Evolutionary conservation across 2,329 filamentous ascomycete species (phyloP), one percentile per base, ranked within the genome.

Genomic region (Ampelomyces quisqualis): DNA sequence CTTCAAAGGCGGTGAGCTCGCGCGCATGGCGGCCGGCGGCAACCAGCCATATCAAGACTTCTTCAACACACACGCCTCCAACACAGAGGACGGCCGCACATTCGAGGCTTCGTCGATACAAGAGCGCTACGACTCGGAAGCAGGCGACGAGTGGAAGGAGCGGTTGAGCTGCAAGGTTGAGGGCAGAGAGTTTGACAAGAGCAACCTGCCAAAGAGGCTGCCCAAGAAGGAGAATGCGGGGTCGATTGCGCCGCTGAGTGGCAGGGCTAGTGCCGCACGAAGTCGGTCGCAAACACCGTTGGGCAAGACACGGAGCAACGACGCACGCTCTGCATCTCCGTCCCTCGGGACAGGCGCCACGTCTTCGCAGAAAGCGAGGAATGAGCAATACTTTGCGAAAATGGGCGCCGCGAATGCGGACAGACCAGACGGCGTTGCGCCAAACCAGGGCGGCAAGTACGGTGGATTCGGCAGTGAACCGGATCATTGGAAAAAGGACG

Each of bases 101-200:
- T 95, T 91, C 78, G 90, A 95, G 56, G 86, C 90, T 56, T 88
- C 86, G 10, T 93, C 88, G 5, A 94, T 96, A 53, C 85, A 88
- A 45, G 90, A 96, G 69, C 77, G 91, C 40, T 97, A 97, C 66
- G 85, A 90, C 47, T 87, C 88, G 40, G 88, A 93, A 51, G 87
- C 86, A 0, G 91, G 90, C 40, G 91, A 96, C 70, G 91, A 96
- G 73, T 97, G 86, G 82, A 96, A 96, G 70, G 90, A 95, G 68
- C 79, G 90, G 47, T 70, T 97, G 51, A 84, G 82, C 22, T 88
- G 87, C 58, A 91, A 93, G 73, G 88, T 94, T 5, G 93, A 97
- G 69, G 88, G 86, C 9, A 79, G 79, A 43, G 88, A 95, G 55
- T 97, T 94, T 64, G 86, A 93, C 2, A 85, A 85, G 11, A 82